Percentiles rank a stretch among this genome's conserved stretches.
phyloP scores from a whole-genome alignment of 2,329 filamentous ascomycete genomes.

The Pezicula rhizophila region DNA sequence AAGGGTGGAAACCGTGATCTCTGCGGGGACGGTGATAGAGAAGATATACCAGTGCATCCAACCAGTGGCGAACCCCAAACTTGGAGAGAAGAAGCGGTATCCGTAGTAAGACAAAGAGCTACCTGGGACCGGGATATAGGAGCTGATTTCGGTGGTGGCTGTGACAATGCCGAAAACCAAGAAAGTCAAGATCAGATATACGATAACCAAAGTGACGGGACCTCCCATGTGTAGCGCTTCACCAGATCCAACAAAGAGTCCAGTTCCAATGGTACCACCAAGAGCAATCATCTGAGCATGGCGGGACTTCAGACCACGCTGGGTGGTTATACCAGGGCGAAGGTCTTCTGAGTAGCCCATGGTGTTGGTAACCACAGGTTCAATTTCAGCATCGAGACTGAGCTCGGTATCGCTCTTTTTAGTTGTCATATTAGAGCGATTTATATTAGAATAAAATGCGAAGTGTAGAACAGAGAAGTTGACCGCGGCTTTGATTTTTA shows the following conservation, averaged over 20 bases:
- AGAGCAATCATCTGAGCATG: constrained; percentile 27
- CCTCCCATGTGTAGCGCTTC: constrained; percentile 37
- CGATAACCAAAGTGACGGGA: constrained; percentile 37
- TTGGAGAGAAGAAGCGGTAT: constrained; percentile 37
- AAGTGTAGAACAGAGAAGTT: neutral
- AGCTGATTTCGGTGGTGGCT: constrained; percentile 50
- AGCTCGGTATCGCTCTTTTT: neutral
- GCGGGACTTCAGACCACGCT: constrained; percentile 23
- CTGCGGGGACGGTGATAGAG: constrained; percentile 29
- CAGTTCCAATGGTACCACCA: constrained; percentile 36
- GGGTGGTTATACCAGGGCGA: constrained; percentile 6
- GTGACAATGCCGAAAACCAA: constrained; percentile 42
- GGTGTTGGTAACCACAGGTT: neutral
- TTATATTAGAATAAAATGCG: neutral
- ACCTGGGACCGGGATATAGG: constrained; percentile 50
- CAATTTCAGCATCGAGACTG: neutral
- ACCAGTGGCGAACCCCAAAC: constrained; percentile 38
- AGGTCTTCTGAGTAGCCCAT: neutral
- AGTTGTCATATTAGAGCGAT: neutral
- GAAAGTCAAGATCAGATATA: constrained; percentile 37
- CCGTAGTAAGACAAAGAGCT: constrained; percentile 44
- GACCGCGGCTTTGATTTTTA: neutral
- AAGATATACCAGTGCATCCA: constrained; percentile 26
- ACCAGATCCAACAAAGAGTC: constrained; percentile 38
- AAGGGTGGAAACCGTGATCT: constrained; percentile 35